phyloP scores from a whole-genome alignment of 352 stramenopile genomes.

The Blastocystis hominis region DNA sequence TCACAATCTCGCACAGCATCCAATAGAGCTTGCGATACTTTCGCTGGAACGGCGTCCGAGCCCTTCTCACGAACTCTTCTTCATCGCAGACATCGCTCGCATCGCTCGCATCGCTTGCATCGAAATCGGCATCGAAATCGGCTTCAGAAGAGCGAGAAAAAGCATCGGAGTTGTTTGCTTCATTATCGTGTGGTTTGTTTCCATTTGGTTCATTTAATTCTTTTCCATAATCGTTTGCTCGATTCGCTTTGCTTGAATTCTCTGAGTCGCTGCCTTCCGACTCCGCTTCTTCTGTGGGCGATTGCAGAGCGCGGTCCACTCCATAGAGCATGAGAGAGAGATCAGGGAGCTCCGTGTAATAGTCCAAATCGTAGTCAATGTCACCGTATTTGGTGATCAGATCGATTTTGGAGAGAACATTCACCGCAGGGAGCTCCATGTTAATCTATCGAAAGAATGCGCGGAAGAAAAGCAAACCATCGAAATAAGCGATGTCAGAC shows the following conservation, averaged over 20 bases:
- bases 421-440: constrained; percentile 92
- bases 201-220: too few relatives aligned
- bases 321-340: constrained; percentile 4
- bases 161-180: not conserved
- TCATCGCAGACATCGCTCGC: constrained; percentile 6
- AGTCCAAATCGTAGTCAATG: constrained; percentile 65
- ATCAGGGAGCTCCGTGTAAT: constrained; percentile 45
- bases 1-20: constrained; percentile 54
- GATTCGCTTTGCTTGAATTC: not conserved
- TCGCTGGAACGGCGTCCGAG: constrained; percentile 15
- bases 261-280: not conserved
- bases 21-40: constrained; percentile 45
- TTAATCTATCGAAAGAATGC: constrained; percentile 62
- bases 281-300: not conserved
- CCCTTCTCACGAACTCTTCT: constrained; percentile 22
- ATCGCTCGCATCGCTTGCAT: not conserved
- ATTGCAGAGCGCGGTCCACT: not conserved
- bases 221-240: not conserved
- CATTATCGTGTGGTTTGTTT: too few relatives aligned
- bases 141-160: not conserved
- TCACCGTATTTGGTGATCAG: constrained; percentile 81
- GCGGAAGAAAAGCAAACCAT: constrained; percentile 73
- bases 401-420: constrained; percentile 97
- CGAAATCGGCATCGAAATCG: not conserved
- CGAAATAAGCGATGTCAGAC: constrained; percentile 85